Base-by-base conservation (phyloP, 805 yeast species). In the Torulaspora quercuum region DNA sequence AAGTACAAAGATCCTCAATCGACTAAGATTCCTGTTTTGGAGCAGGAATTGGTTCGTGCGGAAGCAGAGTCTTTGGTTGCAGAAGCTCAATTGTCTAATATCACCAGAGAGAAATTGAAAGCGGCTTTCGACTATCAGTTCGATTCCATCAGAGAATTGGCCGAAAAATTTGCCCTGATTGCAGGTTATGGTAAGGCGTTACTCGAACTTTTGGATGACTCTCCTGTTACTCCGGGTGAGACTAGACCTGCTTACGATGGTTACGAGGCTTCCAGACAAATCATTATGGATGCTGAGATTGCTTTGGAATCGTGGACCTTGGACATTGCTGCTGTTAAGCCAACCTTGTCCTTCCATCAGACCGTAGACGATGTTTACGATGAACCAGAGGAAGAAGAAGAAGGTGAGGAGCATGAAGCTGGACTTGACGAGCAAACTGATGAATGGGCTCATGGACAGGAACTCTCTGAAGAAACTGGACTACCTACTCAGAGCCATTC, bases 61-160 rank as follows among this genome's bases (percentile, higher is more conserved):
- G 98, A 90, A 75, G 97, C 97, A 50, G 97, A 92, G 72, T 87
- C 96, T 34, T 79, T 90, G 55, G 98, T 90, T 57, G 98, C 98
- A 43, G 98, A 90, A 74, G 97, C 97, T 42, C 98, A 90, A 74
- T 79, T 90, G 63, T 86, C 96, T 47, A 90, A 90, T 73, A 90
- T 92, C 69, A 90, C 97, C 56, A 85, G 98, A 69, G 97, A 89
- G 72, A 89, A 89, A 74, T 75, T 90, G 64, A 92, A 92, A 82
- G 92, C 95, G 50, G 94, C 97, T 37, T 92, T 85, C 76, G 80
- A 84, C 73, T 89, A 90, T 71, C 96, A 90, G 70, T 90, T 90
- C 56, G 97, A 92, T 65, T 85, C 97, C 41, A 72, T 83, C 49
- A 84, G 95, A 67, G 98, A 90, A 72, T 81, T 82, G 66, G 78